These are phyloP conservation scores for Mucor plumbeus DNA, from an alignment of 371 early-diverging fungal species.

Conservation along the genomic window DNA sequence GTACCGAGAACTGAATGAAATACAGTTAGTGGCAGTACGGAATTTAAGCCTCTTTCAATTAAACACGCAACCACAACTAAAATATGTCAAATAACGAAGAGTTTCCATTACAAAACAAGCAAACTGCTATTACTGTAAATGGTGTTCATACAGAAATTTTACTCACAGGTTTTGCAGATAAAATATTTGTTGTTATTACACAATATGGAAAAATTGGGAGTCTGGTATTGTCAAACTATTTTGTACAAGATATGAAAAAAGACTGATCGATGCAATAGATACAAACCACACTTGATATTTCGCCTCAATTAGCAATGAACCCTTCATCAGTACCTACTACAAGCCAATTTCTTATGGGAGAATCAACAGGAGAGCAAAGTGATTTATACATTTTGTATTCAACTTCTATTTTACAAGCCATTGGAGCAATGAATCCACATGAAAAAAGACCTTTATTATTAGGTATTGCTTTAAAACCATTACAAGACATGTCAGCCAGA, in stretches of 20 bases:
- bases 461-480: constrained; percentile 64
- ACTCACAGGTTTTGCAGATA: constrained; percentile 64
- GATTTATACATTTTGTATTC: constrained; percentile 70
- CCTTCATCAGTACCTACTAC: constrained; percentile 56
- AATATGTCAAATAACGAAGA: constrained; percentile 29
- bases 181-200: constrained; percentile 67
- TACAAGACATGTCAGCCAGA: constrained; percentile 38
- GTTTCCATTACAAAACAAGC: constrained; percentile 64
- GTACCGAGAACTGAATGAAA: background rate
- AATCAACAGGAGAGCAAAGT: constrained; percentile 54
- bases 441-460: constrained; percentile 67
- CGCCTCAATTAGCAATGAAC: constrained; percentile 48
- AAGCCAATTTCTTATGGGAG: constrained; percentile 57
- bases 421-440: constrained; percentile 63
- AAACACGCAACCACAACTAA: background rate
- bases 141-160: constrained; percentile 70
- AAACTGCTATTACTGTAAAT: constrained; percentile 59
- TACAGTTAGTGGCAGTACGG: too few species aligned
- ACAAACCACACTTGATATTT: constrained; percentile 52
- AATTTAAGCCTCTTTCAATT: background rate
- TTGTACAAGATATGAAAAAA: background rate
- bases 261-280: constrained; percentile 32
- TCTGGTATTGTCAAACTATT: constrained; percentile 42
- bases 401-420: constrained; percentile 67
- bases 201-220: constrained; percentile 71